Conservation (phyloP, 2,329 filamentous ascomycete genomes). For the Xylariomycetidae sp. region DNA sequence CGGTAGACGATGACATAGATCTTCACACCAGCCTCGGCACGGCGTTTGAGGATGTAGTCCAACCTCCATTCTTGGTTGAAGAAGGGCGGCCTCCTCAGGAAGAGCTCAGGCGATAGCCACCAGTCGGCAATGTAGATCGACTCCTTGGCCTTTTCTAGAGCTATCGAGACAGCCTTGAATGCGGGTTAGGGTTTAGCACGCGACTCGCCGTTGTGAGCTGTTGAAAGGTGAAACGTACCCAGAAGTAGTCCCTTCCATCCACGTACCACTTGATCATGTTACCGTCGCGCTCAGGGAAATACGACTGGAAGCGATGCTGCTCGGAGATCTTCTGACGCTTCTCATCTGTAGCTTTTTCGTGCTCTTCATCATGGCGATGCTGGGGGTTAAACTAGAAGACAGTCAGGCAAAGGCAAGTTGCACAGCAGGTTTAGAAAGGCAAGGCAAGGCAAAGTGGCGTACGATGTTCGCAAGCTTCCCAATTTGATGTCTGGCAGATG, state of each 20-base stretch:
- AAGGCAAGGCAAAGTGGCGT: constrained; percentile 17
- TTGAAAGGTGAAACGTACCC: constrained; percentile 38
- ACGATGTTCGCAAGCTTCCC: constrained; percentile 59
- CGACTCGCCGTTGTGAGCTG: too few species aligned
- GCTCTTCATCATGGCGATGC: constrained; percentile 89
- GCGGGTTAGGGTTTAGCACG: too few species aligned
- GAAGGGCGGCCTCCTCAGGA: constrained; percentile 77
- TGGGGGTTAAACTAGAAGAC: constrained; percentile 64
- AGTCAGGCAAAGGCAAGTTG: not conserved
- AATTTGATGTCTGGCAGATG: constrained; percentile 42
- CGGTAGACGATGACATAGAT: constrained; percentile 93
- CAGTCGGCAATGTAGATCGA: constrained; percentile 95
- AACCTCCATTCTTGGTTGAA: constrained; percentile 80
- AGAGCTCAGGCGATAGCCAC: constrained; percentile 91
- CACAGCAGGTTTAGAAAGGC: too few species aligned
- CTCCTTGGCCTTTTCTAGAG: constrained; percentile 84
- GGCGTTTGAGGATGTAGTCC: constrained; percentile 80
- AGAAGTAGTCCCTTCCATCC: constrained; percentile 91
- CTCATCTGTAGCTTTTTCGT: constrained; percentile 76
- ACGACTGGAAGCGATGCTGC: constrained; percentile 79
- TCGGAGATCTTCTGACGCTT: constrained; percentile 70
- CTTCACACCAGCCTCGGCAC: constrained; percentile 87
- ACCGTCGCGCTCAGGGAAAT: constrained; percentile 77
- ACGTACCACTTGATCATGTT: constrained; percentile 97
- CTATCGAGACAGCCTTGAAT: constrained; percentile 66